Percentiles rank a stretch among this genome's conserved stretches.
These are phyloP conservation scores for Auriscalpium microsporum DNA, from an alignment of 768 basidiomycete species.

Conservation along the genomic window DNA sequence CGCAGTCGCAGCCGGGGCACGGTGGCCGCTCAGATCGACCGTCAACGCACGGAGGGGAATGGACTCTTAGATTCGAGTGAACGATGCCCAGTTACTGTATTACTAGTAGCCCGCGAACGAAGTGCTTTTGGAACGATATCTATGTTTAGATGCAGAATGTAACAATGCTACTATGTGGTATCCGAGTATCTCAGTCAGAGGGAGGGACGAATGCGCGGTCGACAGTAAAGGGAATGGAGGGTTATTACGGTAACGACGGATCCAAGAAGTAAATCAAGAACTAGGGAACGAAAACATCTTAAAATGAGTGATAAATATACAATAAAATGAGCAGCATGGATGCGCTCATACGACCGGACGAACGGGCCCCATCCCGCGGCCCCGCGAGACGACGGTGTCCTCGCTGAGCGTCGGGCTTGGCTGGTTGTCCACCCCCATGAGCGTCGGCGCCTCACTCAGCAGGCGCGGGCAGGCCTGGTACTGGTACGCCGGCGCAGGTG, in stretches of 20 bases:
- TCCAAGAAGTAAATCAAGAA: no score
- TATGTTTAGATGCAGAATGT: background rate
- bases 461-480: constrained; percentile 43
- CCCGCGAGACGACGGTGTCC: constrained; percentile 24
- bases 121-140: background rate
- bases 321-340: no score
- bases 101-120: background rate
- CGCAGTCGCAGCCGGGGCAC: no score
- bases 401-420: constrained; percentile 33
- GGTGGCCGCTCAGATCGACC: constrained; percentile 15
- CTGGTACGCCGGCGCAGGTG: no score
- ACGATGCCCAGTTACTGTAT: background rate
- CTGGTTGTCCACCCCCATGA: constrained; percentile 31
- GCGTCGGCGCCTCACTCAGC: constrained; percentile 40
- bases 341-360: background rate
- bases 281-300: no score
- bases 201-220: no score
- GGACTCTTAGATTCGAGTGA: constrained; percentile 31
- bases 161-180: no score
- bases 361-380: background rate
- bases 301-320: no score
- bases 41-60: constrained; percentile 70
- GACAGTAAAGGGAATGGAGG: no score
- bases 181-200: no score
- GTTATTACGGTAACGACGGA: no score